Evolutionary conservation across 1,139 yeast genomes (phyloP).

Genomic region (Suhomyces taliae): DNA sequence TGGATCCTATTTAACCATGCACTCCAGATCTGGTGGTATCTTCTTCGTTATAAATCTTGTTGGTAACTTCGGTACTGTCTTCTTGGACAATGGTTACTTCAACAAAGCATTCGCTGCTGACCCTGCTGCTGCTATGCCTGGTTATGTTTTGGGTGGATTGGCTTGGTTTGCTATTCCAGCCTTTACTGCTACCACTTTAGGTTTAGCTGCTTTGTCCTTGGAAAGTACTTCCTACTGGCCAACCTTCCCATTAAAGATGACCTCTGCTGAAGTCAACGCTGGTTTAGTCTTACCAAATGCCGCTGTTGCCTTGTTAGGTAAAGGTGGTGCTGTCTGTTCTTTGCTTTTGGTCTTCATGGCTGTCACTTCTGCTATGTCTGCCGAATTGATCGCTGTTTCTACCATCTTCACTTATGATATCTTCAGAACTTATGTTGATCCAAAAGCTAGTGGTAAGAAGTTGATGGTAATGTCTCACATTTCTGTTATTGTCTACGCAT

Average conservation of each 20-base stretch:
- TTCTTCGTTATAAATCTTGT: constrained; percentile 81
- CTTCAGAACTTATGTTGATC: constrained; percentile 77
- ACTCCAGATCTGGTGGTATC: constrained; percentile 73
- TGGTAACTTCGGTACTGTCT: constrained; percentile 88
- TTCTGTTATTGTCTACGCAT: constrained; percentile 63
- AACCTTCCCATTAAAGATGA: constrained; percentile 66
- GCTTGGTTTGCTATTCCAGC: constrained; percentile 92
- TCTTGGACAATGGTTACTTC: constrained; percentile 87
- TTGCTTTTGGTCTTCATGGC: constrained; percentile 81
- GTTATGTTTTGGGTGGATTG: constrained; percentile 85
- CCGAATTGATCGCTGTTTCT: constrained; percentile 85
- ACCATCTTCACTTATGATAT: constrained; percentile 83
- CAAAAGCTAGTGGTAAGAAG: constrained; percentile 70
- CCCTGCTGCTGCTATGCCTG: constrained; percentile 86
- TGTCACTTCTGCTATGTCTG: constrained; percentile 78
- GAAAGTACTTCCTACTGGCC: constrained; percentile 73
- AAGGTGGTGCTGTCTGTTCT: constrained; percentile 82
- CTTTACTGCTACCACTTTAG: constrained; percentile 79
- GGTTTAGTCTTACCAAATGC: constrained; percentile 87
- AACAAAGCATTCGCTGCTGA: constrained; percentile 86
- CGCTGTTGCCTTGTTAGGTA: constrained; percentile 80
- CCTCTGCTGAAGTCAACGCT: constrained; percentile 67
- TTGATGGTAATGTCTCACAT: constrained; percentile 68
- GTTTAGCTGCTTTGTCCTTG: constrained; percentile 72
- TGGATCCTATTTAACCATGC: constrained; percentile 75